Conservation (phyloP, 768 basidiomycete genomes). For the Leccinum disarticulatum region DNA sequence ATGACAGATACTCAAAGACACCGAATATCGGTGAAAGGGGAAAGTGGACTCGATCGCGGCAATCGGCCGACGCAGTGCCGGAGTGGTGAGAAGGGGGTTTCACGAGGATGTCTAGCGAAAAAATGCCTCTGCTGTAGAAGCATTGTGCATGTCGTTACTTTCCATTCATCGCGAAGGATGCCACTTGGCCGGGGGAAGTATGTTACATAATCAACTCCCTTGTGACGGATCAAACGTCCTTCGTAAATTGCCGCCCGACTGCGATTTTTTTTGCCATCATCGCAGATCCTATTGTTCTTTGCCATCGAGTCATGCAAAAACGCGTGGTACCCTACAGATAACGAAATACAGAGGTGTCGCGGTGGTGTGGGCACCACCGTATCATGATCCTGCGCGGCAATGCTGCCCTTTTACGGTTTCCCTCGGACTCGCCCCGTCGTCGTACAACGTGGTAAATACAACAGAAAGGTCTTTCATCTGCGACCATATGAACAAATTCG, state of each 20-base stretch:
- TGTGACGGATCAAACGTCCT: background rate
- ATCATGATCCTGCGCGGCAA: background rate
- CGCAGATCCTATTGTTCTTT: constrained; percentile 5
- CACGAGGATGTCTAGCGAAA: background rate
- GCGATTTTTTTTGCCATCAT: background rate
- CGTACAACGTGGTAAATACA: background rate
- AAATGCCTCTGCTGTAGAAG: background rate
- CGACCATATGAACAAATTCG: constrained; percentile 13
- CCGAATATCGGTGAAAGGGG: background rate
- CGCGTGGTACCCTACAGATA: background rate
- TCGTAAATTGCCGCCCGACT: background rate
- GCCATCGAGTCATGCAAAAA: background rate
- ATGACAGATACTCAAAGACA: background rate
- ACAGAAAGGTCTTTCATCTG: background rate
- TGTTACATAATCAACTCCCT: constrained; percentile 18
- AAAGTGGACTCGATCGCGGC: background rate
- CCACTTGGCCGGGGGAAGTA: background rate
- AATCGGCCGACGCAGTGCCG: background rate
- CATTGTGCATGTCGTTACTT: no score
- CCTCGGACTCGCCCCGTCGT: background rate
- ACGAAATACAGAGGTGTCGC: background rate
- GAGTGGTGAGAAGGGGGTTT: background rate
- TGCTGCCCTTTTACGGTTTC: background rate
- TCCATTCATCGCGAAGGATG: background rate
- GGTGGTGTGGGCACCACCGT: background rate